A percentile compares a stretch with the other conserved stretches of the same genome.
Conservation (phyloP, 2,329 filamentous ascomycete species). For the Colletotrichum tofieldiae region DNA sequence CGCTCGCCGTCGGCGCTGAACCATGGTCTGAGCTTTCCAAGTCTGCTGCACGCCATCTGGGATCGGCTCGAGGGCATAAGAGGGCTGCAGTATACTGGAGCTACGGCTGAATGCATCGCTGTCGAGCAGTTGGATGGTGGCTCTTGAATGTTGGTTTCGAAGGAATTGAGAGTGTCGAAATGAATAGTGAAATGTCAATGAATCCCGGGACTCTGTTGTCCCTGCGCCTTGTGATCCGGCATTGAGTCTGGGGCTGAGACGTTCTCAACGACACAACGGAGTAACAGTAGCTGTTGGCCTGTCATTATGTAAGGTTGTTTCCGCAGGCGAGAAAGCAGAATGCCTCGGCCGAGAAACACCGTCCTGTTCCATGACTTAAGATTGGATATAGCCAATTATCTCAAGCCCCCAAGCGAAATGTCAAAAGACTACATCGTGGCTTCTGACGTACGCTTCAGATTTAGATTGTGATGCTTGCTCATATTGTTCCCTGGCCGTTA, state of each 20-base stretch:
- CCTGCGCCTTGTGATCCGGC: not conserved
- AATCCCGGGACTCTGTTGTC: not conserved
- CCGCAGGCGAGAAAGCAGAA: not conserved
- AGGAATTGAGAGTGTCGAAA: not conserved
- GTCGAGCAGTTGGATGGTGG: not conserved
- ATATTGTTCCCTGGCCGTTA: not conserved
- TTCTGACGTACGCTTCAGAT: not conserved
- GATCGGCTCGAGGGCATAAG: conserved; percentile 22
- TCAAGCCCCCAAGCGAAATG: not conserved
- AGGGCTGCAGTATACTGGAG: conserved; percentile 5
- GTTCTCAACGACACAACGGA: not conserved
- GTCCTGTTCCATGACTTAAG: not conserved
- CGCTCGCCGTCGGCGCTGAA: not conserved
- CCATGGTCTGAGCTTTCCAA: conserved; percentile 34
- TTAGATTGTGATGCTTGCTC: not conserved
- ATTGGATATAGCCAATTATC: not conserved
- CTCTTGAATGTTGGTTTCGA: not conserved
- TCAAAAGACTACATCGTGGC: not conserved
- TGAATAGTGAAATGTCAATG: not conserved
- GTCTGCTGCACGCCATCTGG: conserved; percentile 38
- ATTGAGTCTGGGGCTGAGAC: not conserved
- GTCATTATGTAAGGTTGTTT: not conserved
- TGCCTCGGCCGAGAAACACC: not conserved
- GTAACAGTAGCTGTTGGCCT: no score
- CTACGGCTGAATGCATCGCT: not conserved